Base-by-base conservation (phyloP, 2,329 filamentous ascomycete genomes). In the Dendryphion nanum region DNA sequence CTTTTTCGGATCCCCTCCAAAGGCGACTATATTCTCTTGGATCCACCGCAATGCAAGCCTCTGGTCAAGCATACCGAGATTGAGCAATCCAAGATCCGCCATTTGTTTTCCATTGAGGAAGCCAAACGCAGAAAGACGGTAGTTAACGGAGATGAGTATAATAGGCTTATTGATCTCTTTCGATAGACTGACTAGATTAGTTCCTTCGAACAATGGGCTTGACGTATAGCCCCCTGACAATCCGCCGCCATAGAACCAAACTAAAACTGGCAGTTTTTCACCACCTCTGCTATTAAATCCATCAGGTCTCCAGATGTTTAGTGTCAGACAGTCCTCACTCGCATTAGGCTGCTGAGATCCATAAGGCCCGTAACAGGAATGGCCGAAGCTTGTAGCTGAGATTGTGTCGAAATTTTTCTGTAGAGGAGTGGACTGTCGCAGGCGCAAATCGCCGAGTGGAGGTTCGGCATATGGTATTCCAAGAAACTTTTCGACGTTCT, bases 161-260 rank as follows among this genome's bases (percentile, higher is more conserved):
- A 78, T 64, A 0, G 76, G 75, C 24, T 68, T 63, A 0, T 66
- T 69, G n/a, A 68, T 66, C 5, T 70, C 66, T 3, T 26, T 2
- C 10, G 23, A 26, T 2, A 26, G 10, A 8, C 23, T 2, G 10
- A n/a, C n/a, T 26, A 26, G n/a, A n/a, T 8, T 10, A n/a, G 23
- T 26, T 26, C 23, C 23, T 26, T 26, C 23, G 3, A 26, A 26
- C n/a, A n/a, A 26, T 26, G 10, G 23, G 23, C 23, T n/a, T 26
- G 23, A 3, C 2, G 3, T 26, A 2, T 3, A 69, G 3, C 75
- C 77, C 8, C 70, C 55, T 2, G 50, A 56, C 32, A 75, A 71
- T 0, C 72, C 76, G 6, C 76, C 76, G 0, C 77, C 77, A 40
- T 79, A 75, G 5, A 80, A 71, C 53, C 75, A 78, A 8, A 75